Evolutionary conservation across 2,329 filamentous ascomycete genomes (phyloP).

Genomic region (Hawksworthiomyces lignivorus): DNA sequence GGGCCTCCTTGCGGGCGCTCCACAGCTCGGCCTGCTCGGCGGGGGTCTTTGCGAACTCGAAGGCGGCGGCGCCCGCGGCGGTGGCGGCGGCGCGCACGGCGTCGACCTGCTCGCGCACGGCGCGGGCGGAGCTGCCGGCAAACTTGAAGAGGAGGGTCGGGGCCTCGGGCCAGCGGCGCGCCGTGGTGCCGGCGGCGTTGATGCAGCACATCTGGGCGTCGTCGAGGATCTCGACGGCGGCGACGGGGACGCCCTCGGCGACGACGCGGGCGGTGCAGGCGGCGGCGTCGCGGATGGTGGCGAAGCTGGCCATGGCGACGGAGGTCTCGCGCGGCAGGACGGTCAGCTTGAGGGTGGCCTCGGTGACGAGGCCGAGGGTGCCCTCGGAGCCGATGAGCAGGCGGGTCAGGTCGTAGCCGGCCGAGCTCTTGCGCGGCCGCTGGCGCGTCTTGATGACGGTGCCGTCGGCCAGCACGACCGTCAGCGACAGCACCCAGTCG

Average conservation of each 20-base stretch:
- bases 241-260: constrained; percentile 70
- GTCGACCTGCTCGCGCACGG: constrained; percentile 71
- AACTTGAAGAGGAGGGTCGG: constrained; percentile 85
- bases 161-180: constrained; percentile 59
- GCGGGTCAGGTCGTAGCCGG: constrained; percentile 85
- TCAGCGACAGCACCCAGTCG: constrained; percentile 83
- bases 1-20: constrained; percentile 74
- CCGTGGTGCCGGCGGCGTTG: constrained; percentile 58
- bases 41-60: constrained; percentile 66
- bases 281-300: constrained; percentile 59
- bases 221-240: constrained; percentile 88
- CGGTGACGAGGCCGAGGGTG: constrained; percentile 83
- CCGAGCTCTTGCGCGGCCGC: constrained; percentile 79
- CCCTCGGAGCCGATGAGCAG: constrained; percentile 89
- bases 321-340: constrained; percentile 71
- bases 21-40: constrained; percentile 69
- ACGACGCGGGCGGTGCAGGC: constrained; percentile 77
- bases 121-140: constrained; percentile 52
- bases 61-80: constrained; percentile 54
- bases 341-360: constrained; percentile 81
- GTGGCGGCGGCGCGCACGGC: constrained; percentile 59
- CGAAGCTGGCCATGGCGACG: constrained; percentile 64
- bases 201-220: constrained; percentile 77
- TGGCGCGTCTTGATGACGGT: constrained; percentile 86
- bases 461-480: constrained; percentile 83